Base-by-base conservation (phyloP, 1,139 yeast species). In the Groenewaldozyma sp. region DNA sequence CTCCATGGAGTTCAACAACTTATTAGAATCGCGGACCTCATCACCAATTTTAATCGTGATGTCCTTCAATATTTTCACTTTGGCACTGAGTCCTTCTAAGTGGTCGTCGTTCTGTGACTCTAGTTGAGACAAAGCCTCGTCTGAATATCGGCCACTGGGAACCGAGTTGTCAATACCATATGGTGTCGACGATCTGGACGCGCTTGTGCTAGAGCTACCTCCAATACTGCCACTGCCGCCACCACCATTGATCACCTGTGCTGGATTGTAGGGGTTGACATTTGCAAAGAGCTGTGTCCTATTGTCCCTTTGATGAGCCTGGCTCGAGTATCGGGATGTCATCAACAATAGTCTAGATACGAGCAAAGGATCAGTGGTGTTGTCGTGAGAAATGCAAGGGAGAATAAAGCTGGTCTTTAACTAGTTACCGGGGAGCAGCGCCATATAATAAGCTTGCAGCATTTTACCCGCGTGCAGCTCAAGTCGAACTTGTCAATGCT, bases 31-130 rank as follows among this genome's bases (percentile, higher is more conserved):
- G 51, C 83, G 77, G 49, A 87, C 88, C 57, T 87, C 94, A 34
- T 75, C 76, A 2, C 95, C 95, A 81, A 88, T 87, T 48, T 68
- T 73, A 34, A 75, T 58, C 4, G 94, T 82, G 42, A 84, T 58
- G 44, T 73, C 76, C 60, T 84, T 87, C 46, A 88, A 65, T 52
- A 81, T 70, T 39, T 74, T 68, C 28, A 88, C 78, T 53, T 82
- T 83, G 41, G 76, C 74, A 35, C 78, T 71, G 78, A 88, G 79
- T 13, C 71, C 61, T 38, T 76, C 76, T 57, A 82, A 62, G 44
- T 84, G 87, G 31, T 81, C 87, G 47, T 84, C 84, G 52, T 81
- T 81, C 56, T 88, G 96, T 11, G 87, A 73, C 56, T 88, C 97
- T 39, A 87, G 64, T 43, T 71, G 72, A 35, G 86, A 76, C 65